Conservation (phyloP, 2,329 filamentous ascomycete species). For the Bretziella fagacearum region DNA sequence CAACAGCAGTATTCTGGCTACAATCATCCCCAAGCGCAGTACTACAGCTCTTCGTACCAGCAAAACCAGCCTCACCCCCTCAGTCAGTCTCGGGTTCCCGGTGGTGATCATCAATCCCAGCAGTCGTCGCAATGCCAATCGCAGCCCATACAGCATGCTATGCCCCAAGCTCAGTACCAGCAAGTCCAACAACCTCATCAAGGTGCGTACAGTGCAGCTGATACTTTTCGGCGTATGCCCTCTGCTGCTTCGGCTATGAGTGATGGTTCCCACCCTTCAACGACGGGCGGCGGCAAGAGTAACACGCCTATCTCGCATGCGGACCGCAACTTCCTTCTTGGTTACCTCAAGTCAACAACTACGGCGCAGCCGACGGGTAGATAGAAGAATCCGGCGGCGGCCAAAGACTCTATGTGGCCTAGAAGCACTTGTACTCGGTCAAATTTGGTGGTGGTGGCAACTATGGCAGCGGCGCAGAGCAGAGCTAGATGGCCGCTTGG, state of each 20-base stretch:
- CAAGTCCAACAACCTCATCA: slow-evolving; percentile 2
- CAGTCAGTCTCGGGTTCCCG: slow-evolving; percentile 12
- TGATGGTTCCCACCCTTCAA: slow-evolving; percentile 19
- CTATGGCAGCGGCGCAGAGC: too few species aligned
- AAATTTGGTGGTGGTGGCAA: too few species aligned
- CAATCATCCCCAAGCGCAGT: slow-evolving; percentile 10
- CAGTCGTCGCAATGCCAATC: too few species aligned
- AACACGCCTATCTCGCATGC: slow-evolving; percentile 43
- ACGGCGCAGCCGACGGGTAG: slow-evolving; percentile 16
- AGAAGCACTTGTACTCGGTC: too few species aligned
- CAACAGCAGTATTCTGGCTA: slow-evolving; percentile 12
- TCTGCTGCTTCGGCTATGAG: slow-evolving; percentile 28
- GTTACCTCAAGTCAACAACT: slow-evolving; percentile 47
- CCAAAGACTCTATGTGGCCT: too few species aligned
- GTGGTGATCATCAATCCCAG: background rate
- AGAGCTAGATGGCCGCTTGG: too few species aligned
- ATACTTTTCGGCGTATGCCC: slow-evolving; percentile 23
- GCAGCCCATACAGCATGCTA: background rate
- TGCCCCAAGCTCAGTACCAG: slow-evolving; percentile 3
- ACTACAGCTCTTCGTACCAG: slow-evolving; percentile 11
- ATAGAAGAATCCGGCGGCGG: background rate
- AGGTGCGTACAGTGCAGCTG: background rate
- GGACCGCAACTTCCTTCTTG: slow-evolving; percentile 60
- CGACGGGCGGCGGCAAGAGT: slow-evolving; percentile 23
- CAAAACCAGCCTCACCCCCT: slow-evolving; percentile 12